Base-by-base conservation (phyloP, 768 basidiomycete genomes). In the Lentinula guzmanii region DNA sequence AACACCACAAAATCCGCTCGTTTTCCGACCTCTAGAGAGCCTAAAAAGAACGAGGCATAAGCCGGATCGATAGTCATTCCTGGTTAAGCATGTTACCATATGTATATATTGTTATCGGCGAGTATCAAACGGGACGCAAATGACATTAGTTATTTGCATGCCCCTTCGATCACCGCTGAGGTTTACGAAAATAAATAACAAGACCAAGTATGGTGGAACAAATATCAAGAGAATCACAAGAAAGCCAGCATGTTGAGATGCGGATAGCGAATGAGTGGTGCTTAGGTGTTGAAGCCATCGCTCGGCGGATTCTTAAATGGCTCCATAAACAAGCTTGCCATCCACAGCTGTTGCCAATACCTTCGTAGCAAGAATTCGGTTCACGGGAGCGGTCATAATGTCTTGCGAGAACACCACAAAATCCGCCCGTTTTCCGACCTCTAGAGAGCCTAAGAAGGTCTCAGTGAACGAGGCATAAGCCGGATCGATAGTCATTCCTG, bases 41-140 rank as follows among this genome's bases (percentile, higher is more conserved):
- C 95, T 8, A 91, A 78, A 2, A 68, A 74, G 74, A 95, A 95
- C 0, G 90, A 89, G 15, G 95, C 93, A 70, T 90, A 94, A 0
- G 93, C 93, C 6, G 91, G 84, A 67, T 92, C 88, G 41, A 91
- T 82, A 2, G 93, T 95, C 86, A 95, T 91, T 18, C 93, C 89
- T 90, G 64, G 2, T 16, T 21, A 52, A 50, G 42, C 53, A 52
- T 24, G 48, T 28, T 3, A 24, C 24, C 24, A 24, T 24, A 37
- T 8, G 16, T 50, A 9, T 13, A 4, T 28, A 28, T 11, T 11
- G n/a, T 43, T 43, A n/a, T 11, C 11, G 11, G 64, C 62, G 69
- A 69, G 61, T 41, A 51, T 46, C 33, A 57, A 65, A 66, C 70
- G 68, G 69, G 69, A 54, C 61, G n/a, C 33, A 50, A 54, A 41